phyloP scores from a whole-genome alignment of 2,329 filamentous ascomycete species.

The Pseudogymnoascus sp. region DNA sequence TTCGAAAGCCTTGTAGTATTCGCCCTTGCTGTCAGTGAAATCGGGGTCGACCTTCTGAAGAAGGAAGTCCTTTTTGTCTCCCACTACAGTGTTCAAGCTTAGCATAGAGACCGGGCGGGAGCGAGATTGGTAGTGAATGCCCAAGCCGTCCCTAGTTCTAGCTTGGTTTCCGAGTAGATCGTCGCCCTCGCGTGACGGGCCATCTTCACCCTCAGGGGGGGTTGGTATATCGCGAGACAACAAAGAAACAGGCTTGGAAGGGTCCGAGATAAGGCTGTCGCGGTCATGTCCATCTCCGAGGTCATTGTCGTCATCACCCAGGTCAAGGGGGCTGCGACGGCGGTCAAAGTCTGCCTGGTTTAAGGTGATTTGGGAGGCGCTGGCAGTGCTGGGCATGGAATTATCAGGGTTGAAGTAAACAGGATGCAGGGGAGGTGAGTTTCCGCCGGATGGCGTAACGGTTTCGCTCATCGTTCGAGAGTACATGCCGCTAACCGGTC shows the following conservation, averaged over 20 bases:
- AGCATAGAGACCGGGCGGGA: slow-evolving; percentile 32
- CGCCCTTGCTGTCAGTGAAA: slow-evolving; percentile 56
- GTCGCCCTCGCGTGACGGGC: not conserved
- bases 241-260: not conserved
- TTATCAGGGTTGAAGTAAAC: not conserved
- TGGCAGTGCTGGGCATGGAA: not conserved
- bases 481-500: slow-evolving; percentile 2
- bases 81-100: slow-evolving; percentile 48
- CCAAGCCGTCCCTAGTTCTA: not conserved
- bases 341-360: not conserved
- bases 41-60: slow-evolving; percentile 59
- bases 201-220: not conserved
- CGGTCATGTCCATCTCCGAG: not conserved
- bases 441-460: not conserved
- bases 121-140: slow-evolving; percentile 1
- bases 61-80: slow-evolving; percentile 52
- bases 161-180: not conserved
- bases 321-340: not conserved
- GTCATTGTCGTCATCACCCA: not conserved
- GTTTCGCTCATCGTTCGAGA: not conserved
- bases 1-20: slow-evolving; percentile 51
- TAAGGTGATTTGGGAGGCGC: not conserved
- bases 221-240: not conserved
- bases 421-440: not conserved
- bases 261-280: not conserved